Evolutionary conservation across 2,329 filamentous ascomycete genomes (phyloP).

Genomic region (Blumeria graminis): DNA sequence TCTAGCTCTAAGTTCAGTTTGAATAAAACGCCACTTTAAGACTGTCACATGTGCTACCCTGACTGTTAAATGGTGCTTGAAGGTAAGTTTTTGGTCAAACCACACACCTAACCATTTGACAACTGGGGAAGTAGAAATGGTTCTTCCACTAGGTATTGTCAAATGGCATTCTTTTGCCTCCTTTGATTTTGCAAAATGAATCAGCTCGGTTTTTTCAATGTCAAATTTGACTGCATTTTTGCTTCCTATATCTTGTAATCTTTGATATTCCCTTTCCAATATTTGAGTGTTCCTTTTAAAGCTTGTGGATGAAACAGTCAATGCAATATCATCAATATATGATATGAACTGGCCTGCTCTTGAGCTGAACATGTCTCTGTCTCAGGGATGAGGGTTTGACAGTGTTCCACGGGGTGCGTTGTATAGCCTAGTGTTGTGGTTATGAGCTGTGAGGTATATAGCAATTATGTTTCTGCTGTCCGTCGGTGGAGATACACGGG

Average conservation of each 20-base stretch:
- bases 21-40: no score
- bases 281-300: neutral
- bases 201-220: neutral
- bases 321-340: neutral
- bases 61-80: neutral
- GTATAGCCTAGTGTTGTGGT: no score
- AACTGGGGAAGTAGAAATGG: neutral
- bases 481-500: no score
- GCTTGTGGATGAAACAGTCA: neutral
- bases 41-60: neutral
- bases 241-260: neutral
- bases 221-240: neutral
- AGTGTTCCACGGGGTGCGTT: no score
- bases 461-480: no score
- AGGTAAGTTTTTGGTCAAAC: neutral
- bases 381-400: no score
- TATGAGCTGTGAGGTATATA: no score
- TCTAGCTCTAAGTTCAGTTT: no score
- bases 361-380: neutral
- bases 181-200: neutral
- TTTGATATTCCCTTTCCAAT: neutral
- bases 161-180: neutral
- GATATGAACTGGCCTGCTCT: neutral
- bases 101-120: neutral
- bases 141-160: neutral